These are phyloP conservation scores for Lipomyces orientalis DNA, from an alignment of 805 yeast species.

Conservation along the genomic window DNA sequence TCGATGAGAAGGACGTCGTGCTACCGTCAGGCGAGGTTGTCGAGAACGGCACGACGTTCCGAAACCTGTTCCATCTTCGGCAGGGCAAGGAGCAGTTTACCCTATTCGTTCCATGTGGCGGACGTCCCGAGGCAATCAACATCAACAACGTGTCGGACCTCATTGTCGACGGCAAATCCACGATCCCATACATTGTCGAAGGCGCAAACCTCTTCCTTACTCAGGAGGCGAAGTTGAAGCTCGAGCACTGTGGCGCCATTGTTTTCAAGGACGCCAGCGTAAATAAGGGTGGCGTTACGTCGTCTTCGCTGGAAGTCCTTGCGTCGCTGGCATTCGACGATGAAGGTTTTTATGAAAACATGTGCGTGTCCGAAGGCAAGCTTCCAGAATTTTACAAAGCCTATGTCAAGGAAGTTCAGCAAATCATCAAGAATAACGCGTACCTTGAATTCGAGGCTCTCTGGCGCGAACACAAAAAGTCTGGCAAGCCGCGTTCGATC, in stretches of 20 bases:
- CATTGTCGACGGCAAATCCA: slow-evolving; percentile 76
- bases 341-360: slow-evolving; percentile 73
- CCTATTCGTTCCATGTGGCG: slow-evolving; percentile 97
- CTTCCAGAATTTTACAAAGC: slow-evolving; percentile 76
- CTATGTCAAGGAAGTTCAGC: slow-evolving; percentile 87
- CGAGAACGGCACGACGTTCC: slow-evolving; percentile 83
- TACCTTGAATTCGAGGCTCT: slow-evolving; percentile 81
- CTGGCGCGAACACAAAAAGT: slow-evolving; percentile 73
- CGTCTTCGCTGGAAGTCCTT: slow-evolving; percentile 91
- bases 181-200: slow-evolving; percentile 89
- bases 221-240: slow-evolving; percentile 84
- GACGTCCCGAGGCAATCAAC: slow-evolving; percentile 96
- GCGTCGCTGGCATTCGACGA: slow-evolving; percentile 94
- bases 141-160: slow-evolving; percentile 76
- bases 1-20: slow-evolving; percentile 79
- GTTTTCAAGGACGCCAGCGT: slow-evolving; percentile 96
- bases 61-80: slow-evolving; percentile 87
- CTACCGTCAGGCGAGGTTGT: slow-evolving; percentile 80
- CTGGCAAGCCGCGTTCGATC: slow-evolving; percentile 63
- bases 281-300: slow-evolving; percentile 98
- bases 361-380: slow-evolving; percentile 66
- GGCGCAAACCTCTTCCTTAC: slow-evolving; percentile 97
- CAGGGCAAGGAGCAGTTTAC: slow-evolving; percentile 71
- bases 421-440: slow-evolving; percentile 76
- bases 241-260: slow-evolving; percentile 86